Percentiles rank a stretch among this genome's conserved stretches.
phyloP scores from a whole-genome alignment of 192 early-diverging fungal species.

The Gamsiella multidivaricata region DNA sequence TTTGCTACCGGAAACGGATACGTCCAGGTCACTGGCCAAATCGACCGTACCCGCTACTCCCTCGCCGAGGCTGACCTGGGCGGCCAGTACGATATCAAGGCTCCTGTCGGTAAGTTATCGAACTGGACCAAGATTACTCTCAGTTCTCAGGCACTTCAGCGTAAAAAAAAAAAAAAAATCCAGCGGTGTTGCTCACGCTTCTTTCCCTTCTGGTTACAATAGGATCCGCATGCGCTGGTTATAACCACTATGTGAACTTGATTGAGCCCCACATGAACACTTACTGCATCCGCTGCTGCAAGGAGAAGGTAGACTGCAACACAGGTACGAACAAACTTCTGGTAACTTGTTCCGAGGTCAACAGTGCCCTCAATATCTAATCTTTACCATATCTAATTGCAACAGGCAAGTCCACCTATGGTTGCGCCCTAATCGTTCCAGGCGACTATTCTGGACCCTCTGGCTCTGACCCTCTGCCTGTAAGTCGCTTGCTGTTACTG shows the following conservation, averaged over 20 bases:
- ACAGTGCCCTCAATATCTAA: not conserved
- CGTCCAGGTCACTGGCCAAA: constrained; percentile 66
- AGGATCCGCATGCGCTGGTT: constrained; percentile 58
- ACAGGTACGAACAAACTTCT: constrained; percentile 11
- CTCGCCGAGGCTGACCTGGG: constrained; percentile 53
- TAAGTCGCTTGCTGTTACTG: not conserved
- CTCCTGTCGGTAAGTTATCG: constrained; percentile 38
- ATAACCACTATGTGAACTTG: constrained; percentile 61
- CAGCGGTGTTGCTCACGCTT: not conserved
- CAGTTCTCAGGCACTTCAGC: not conserved
- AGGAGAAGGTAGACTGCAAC: constrained; percentile 54
- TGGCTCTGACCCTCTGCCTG: not conserved
- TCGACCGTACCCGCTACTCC: constrained; percentile 48
- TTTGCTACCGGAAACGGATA: constrained; percentile 55
- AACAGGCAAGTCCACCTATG: constrained; percentile 53
- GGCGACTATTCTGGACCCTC: constrained; percentile 58
- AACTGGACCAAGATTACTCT: not conserved
- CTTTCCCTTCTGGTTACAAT: not conserved
- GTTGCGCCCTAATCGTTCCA: constrained; percentile 56
- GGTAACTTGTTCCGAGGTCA: not conserved
- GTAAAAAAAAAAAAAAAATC: constrained; percentile 1
- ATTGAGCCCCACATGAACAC: constrained; percentile 56
- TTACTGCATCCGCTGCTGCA: constrained; percentile 66
- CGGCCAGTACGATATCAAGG: constrained; percentile 62
- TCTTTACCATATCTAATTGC: not conserved